Evolutionary conservation across 768 basidiomycete species (phyloP).

Genomic region (Phanerochaete sordida): DNA sequence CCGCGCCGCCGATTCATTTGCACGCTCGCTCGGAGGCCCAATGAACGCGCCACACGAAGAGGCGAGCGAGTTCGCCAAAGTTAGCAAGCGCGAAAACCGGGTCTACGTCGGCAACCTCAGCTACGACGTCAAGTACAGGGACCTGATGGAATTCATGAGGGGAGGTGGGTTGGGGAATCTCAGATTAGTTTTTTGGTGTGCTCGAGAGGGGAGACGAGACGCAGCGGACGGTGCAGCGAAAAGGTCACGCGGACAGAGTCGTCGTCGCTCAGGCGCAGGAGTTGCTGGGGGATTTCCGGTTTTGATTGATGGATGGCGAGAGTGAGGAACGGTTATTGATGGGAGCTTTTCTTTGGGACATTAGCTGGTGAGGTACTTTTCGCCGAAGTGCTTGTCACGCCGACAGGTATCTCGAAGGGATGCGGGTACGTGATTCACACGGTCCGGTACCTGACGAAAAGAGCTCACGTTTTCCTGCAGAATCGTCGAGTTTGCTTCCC

Average conservation of each 20-base stretch:
- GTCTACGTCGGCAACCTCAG: conserved; percentile 99
- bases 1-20: conserved; percentile 60
- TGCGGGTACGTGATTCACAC: conserved; percentile 77
- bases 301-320: conserved; percentile 47
- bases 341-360: conserved; percentile 86
- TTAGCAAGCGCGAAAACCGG: conserved; percentile 96
- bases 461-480: conserved; percentile 35
- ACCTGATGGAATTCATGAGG: conserved; percentile 99
- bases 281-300: conserved; percentile 28
- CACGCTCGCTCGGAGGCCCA: conserved; percentile 81
- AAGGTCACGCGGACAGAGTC: conserved; percentile 6
- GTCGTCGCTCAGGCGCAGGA: conserved; percentile 16
- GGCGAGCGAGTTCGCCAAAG: conserved; percentile 91
- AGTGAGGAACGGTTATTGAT: conserved; percentile 84
- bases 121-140: conserved; percentile 98
- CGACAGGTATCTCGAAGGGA: conserved; percentile 95
- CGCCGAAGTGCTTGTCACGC: conserved; percentile 97
- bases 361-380: conserved; percentile 99
- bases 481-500: conserved; percentile 92
- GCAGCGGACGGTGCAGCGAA: conserved; percentile 5
- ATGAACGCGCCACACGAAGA: conserved; percentile 93
- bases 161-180: conserved; percentile 96
- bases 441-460: background rate
- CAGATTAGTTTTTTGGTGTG: conserved; percentile 52
- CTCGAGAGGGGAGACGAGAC: conserved; percentile 11